Conservation (phyloP, 306 rosid species). For the Betula pendula region DNA sequence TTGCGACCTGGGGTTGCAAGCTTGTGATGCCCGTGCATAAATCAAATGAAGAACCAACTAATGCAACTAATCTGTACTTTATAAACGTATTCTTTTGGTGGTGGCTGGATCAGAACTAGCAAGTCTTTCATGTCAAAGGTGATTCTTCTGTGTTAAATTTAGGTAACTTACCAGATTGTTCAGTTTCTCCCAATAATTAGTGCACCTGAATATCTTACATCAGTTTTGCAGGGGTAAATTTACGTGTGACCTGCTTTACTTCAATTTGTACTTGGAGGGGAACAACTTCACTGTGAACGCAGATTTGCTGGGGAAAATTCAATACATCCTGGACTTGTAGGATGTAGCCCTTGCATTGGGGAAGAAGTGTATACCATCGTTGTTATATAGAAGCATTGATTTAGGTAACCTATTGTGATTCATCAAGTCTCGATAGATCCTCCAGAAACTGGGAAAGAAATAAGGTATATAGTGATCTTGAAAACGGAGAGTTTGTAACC, state of each 20-base stretch:
- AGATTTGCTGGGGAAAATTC: not conserved
- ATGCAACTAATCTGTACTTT: slow-evolving; percentile 17
- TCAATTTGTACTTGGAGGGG: too few relatives aligned
- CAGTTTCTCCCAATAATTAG: not conserved
- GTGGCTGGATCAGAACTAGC: slow-evolving; percentile 9
- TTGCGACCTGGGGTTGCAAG: slow-evolving; percentile 4
- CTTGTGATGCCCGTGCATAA: slow-evolving; percentile 27
- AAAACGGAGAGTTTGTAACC: not conserved
- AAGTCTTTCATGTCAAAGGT: not conserved
- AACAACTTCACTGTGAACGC: not conserved
- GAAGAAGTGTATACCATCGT: not conserved
- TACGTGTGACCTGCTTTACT: not conserved
- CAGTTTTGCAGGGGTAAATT: not conserved
- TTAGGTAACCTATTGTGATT: not conserved
- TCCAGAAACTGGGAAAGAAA: not conserved
- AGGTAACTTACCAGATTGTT: not conserved
- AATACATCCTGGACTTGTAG: not conserved
- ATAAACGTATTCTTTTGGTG: not conserved
- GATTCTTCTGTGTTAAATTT: not conserved
- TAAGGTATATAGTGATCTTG: not conserved
- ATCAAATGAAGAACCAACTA: slow-evolving; percentile 26
- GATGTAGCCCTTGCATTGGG: too few relatives aligned
- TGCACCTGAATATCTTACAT: not conserved
- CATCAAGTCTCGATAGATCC: not conserved
- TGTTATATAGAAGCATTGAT: not conserved